phyloP scores from a whole-genome alignment of 148 eudicot genomes.

The Chenopodium suecicum region DNA sequence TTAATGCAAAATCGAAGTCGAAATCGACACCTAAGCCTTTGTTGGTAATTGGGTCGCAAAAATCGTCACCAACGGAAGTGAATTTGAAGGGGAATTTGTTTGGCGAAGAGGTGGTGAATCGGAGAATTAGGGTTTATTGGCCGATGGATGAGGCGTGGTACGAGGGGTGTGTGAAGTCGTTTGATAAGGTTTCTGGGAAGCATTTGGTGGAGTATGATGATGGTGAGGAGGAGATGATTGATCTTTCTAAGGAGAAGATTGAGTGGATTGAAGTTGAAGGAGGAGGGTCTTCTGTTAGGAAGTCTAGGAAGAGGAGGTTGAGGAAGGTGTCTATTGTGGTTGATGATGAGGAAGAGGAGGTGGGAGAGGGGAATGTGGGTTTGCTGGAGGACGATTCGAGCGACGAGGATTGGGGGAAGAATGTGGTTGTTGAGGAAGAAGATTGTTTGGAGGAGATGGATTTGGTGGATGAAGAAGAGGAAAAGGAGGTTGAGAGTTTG shows the following conservation, averaged over 20 bases:
- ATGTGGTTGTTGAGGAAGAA: slow-evolving; percentile 35
- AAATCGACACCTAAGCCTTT: slow-evolving; percentile 41
- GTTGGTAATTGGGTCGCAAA: slow-evolving; percentile 40
- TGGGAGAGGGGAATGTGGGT: slow-evolving; percentile 14
- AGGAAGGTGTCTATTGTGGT: slow-evolving; percentile 49
- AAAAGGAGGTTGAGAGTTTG: slow-evolving; percentile 22
- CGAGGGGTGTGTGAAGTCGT: slow-evolving; percentile 67
- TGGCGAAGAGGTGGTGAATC: slow-evolving; percentile 54
- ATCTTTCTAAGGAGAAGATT: slow-evolving; percentile 60
- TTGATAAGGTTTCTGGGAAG: slow-evolving; percentile 50
- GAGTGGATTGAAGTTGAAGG: slow-evolving; percentile 61
- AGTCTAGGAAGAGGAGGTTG: slow-evolving; percentile 55
- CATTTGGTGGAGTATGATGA: slow-evolving; percentile 89
- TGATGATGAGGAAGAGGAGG: slow-evolving; percentile 49
- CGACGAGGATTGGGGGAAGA: slow-evolving; percentile 81
- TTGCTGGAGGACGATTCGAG: slow-evolving; percentile 44
- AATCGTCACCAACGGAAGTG: background rate
- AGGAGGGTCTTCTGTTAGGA: slow-evolving; percentile 36
- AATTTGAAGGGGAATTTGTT: background rate
- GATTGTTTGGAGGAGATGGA: slow-evolving; percentile 56
- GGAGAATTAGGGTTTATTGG: slow-evolving; percentile 80
- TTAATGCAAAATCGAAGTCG: slow-evolving; percentile 40
- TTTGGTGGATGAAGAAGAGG: slow-evolving; percentile 50
- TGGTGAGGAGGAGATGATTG: slow-evolving; percentile 66
- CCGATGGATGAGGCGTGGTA: slow-evolving; percentile 82